Base-by-base conservation (phyloP, 176 grass and related monocot genomes). In the Musa beccarii region DNA sequence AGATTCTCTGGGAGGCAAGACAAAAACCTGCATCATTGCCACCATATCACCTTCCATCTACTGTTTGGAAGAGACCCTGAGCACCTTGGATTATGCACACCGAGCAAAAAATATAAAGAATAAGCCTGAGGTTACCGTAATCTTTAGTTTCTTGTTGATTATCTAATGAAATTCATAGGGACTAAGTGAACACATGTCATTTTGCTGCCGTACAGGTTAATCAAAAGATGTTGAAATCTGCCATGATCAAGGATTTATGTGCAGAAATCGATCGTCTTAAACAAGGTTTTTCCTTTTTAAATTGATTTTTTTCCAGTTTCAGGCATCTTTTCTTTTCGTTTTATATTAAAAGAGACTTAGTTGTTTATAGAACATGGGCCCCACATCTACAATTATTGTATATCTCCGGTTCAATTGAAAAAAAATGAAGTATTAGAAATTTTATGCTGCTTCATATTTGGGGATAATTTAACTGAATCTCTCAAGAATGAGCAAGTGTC, bases 51-150 rank as follows among this genome's bases (percentile, higher is more conserved):
- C 96, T 75, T 99, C 96, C 17, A 80, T 99, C 75, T 86, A 89
- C 74, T 99, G 91, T 79, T 89, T 99, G 73, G 96, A 99, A 84
- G 96, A 99, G 79, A 99, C 96, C 49, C 74, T 99, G 80, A 99
- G 96, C 78, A 99, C 96, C 69, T 84, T 99, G 1, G 96, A 99
- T 81, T 99, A 99, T 79, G 96, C 96, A 17, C 96, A 99, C 77
- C 91, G 96, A 61, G 96, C 96, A 79, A 99, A 99, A 82, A 99
- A 99, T 88, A 99, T 99, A 52, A 99, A 89, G 79, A 99, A 99
- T 80, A 99, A 89, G 68, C 96, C 96, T 61, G 96, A 99, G 96
- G 96, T 97, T 53, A 69, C 20, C 79, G 49, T 69, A 51, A 56
- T 11, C 28, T 80, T 66, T 23, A 72, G 63, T 73, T 75, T 69